Conservation (phyloP, 495 filamentous ascomycete species). For the Penicillium manginii region DNA sequence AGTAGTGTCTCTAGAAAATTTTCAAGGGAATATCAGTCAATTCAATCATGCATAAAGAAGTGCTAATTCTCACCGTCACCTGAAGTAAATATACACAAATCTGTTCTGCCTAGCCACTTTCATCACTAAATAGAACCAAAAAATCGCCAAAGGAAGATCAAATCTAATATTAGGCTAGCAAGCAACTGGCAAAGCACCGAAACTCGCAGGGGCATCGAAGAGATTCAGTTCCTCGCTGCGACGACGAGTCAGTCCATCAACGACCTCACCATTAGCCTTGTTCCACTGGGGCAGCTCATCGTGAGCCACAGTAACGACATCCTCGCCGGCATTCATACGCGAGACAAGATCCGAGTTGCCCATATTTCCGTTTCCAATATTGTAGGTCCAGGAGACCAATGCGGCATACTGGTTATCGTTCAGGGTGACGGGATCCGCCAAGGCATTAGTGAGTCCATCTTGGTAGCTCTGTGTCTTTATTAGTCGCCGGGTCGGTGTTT, state of each 20-base stretch:
- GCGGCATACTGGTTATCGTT: slow-evolving; percentile 32
- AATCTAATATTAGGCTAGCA: slow-evolving; percentile 14
- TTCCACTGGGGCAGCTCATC: slow-evolving; percentile 55
- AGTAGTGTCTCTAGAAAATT: background rate
- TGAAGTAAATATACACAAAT: background rate
- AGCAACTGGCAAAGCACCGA: slow-evolving; percentile 30
- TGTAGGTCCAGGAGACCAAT: slow-evolving; percentile 30
- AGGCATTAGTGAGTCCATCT: slow-evolving; percentile 22
- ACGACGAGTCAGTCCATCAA: slow-evolving; percentile 42
- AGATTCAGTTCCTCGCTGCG: slow-evolving; percentile 48
- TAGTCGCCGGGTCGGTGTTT: background rate
- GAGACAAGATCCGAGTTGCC: slow-evolving; percentile 40
- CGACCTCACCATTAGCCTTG: slow-evolving; percentile 39
- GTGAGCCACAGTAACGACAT: slow-evolving; percentile 39
- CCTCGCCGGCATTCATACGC: slow-evolving; percentile 51
- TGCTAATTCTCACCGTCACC: too few relatives aligned
- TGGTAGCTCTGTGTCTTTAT: slow-evolving; percentile 21
- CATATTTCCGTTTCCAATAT: slow-evolving; percentile 24
- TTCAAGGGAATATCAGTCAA: background rate
- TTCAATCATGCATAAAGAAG: background rate
- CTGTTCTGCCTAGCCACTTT: background rate
- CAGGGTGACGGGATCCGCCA: slow-evolving; percentile 26
- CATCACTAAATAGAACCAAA: background rate
- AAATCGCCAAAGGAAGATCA: background rate
- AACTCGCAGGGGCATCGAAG: slow-evolving; percentile 31